Conservation (phyloP, 345 rosid species). For the Euphorbia pulcherrima region DNA sequence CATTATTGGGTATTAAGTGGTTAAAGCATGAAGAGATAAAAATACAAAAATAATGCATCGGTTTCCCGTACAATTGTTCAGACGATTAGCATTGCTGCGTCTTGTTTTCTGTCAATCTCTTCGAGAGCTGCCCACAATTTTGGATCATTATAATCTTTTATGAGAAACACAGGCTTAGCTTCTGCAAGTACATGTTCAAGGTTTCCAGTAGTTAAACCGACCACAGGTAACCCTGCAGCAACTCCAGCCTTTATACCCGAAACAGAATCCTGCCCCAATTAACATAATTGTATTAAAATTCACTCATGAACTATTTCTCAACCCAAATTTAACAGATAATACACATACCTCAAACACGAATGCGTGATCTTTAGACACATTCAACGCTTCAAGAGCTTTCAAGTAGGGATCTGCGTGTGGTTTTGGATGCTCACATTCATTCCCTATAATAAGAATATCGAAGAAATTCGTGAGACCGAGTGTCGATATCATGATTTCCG, state of each 20-base stretch:
- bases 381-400: constrained; percentile 32
- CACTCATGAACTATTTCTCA: not conserved
- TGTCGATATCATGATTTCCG: constrained; percentile 27
- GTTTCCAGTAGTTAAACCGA: constrained; percentile 34
- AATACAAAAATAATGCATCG: not conserved
- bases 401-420: constrained; percentile 42
- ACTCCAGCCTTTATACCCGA: constrained; percentile 44
- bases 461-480: constrained; percentile 37
- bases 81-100: not conserved
- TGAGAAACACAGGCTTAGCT: constrained; percentile 31
- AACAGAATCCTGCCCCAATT: constrained; percentile 30
- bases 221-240: constrained; percentile 42
- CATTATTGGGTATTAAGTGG: not conserved
- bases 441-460: constrained; percentile 25
- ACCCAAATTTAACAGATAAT: not conserved
- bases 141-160: constrained; percentile 30
- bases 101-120: constrained; percentile 18
- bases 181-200: constrained; percentile 23
- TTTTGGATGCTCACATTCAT: constrained; percentile 39
- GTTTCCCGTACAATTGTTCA: not conserved
- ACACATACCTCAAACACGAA: constrained; percentile 41
- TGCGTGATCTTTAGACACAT: constrained; percentile 35
- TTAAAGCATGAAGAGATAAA: not conserved
- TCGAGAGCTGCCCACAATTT: constrained; percentile 33
- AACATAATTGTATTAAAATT: not conserved